These are phyloP conservation scores for Tylopilus subfusipes DNA, from an alignment of 768 basidiomycete species.

Conservation along the genomic window DNA sequence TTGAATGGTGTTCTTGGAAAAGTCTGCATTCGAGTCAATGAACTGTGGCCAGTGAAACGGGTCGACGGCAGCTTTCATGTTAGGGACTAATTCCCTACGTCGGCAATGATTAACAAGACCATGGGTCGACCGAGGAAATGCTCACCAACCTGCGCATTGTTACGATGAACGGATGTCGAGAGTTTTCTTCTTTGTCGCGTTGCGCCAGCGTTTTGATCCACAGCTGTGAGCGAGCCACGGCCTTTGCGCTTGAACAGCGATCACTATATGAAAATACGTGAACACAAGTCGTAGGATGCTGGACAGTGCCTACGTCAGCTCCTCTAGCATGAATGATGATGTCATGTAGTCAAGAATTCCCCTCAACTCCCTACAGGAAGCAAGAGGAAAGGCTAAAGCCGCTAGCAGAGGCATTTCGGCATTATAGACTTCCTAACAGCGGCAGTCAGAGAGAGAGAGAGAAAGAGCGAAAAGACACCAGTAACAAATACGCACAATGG, in stretches of 20 bases:
- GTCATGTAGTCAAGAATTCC: conserved; percentile 30
- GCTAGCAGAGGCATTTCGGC: conserved; percentile 27
- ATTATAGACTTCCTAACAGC: conserved; percentile 24
- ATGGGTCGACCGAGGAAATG: not conserved
- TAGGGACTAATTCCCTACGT: conserved; percentile 22
- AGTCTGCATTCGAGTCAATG: conserved; percentile 18
- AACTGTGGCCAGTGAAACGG: conserved; percentile 31
- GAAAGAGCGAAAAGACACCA: too few relatives aligned
- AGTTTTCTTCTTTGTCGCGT: conserved; percentile 12
- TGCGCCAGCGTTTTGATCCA: conserved; percentile 25
- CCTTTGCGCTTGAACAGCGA: conserved; percentile 22
- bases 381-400: conserved; percentile 22
- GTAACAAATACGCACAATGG: conserved; percentile 15
- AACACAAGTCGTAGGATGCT: not conserved
- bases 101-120: not conserved
- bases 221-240: conserved; percentile 14
- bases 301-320: conserved; percentile 22
- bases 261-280: conserved; percentile 15
- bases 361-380: conserved; percentile 19
- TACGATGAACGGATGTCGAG: conserved; percentile 23
- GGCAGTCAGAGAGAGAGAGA: not conserved
- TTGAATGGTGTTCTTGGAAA: conserved; percentile 20
- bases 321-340: conserved; percentile 30
- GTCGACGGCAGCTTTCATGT: conserved; percentile 21
- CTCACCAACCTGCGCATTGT: conserved; percentile 24